Conservation (phyloP, 1,139 yeast species). For the Taiozyma sp. region DNA sequence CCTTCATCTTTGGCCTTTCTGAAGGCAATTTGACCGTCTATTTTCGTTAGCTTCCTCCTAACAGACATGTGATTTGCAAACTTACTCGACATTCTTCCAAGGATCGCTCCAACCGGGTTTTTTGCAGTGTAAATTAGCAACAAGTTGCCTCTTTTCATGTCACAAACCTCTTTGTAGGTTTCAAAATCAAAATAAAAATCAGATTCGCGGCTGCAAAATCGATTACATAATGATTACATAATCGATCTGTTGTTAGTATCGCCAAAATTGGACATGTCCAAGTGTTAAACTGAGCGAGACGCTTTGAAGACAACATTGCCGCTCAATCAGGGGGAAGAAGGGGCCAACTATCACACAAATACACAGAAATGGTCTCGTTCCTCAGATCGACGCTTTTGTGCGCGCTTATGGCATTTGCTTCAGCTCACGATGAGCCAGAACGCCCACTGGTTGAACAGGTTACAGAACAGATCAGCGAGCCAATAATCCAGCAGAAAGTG, state of each 20-base stretch:
- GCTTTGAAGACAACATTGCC: background rate
- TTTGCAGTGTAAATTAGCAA: background rate
- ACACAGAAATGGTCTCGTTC: background rate
- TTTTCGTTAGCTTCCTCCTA: background rate
- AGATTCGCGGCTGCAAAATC: background rate
- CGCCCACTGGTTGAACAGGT: background rate
- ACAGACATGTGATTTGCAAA: background rate
- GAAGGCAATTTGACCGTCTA: constrained; percentile 9
- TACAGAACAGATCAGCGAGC: background rate
- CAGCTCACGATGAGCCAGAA: background rate
- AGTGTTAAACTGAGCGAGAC: background rate
- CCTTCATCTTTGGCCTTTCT: constrained; percentile 5
- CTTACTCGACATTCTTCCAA: background rate
- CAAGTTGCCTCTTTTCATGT: background rate
- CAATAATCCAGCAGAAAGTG: background rate
- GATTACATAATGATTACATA: background rate
- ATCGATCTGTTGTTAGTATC: background rate
- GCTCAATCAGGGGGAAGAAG: background rate
- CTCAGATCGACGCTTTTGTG: background rate
- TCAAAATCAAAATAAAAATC: background rate
- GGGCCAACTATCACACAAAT: background rate
- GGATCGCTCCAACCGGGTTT: background rate
- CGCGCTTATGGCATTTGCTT: background rate
- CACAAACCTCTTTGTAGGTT: background rate
- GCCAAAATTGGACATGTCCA: background rate